Percentiles rank a stretch among this genome's conserved stretches.
Conservation (phyloP, 495 filamentous ascomycete species). For the Peziza echinospora region DNA sequence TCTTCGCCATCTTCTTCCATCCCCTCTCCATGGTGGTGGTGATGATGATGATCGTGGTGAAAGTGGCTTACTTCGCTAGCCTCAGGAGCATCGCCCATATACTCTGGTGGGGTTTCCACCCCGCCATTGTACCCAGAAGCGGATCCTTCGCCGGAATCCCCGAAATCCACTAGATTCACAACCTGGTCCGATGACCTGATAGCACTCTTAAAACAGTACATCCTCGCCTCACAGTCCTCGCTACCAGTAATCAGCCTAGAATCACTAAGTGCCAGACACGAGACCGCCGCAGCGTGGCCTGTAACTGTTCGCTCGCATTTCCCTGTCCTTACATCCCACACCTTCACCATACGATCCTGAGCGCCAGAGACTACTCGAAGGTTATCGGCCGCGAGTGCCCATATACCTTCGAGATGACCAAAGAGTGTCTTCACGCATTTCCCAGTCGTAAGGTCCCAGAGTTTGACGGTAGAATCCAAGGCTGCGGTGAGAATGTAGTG, state of each 20-base stretch:
- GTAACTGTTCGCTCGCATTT: conserved; percentile 80
- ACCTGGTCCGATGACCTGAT: background rate
- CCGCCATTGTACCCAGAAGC: conserved; percentile 1
- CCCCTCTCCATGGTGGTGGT: too few species aligned
- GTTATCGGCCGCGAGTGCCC: conserved; percentile 81
- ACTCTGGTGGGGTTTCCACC: conserved; percentile 12
- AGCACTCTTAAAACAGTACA: conserved; percentile 58
- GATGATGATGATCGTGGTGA: too few species aligned
- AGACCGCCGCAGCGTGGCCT: conserved; percentile 76
- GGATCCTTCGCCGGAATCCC: conserved; percentile 7
- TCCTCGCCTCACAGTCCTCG: conserved; percentile 74
- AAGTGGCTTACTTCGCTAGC: too few species aligned
- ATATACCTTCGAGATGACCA: conserved; percentile 87
- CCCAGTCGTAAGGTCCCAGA: conserved; percentile 77
- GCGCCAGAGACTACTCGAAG: conserved; percentile 72
- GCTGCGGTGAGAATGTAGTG: conserved; percentile 81
- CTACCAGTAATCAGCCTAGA: conserved; percentile 69
- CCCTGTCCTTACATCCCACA: conserved; percentile 83
- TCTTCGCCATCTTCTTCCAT: too few species aligned
- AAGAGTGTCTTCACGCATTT: conserved; percentile 79
- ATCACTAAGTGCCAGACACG: conserved; percentile 76
- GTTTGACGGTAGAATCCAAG: conserved; percentile 71
- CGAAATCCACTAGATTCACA: background rate
- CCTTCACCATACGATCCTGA: conserved; percentile 86
- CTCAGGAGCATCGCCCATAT: conserved; percentile 9